A percentile compares a stretch with the other conserved stretches of the same genome.
Evolutionary conservation across 208 protist species (phyloP).

Genomic region (Wallacemonas sp.): DNA sequence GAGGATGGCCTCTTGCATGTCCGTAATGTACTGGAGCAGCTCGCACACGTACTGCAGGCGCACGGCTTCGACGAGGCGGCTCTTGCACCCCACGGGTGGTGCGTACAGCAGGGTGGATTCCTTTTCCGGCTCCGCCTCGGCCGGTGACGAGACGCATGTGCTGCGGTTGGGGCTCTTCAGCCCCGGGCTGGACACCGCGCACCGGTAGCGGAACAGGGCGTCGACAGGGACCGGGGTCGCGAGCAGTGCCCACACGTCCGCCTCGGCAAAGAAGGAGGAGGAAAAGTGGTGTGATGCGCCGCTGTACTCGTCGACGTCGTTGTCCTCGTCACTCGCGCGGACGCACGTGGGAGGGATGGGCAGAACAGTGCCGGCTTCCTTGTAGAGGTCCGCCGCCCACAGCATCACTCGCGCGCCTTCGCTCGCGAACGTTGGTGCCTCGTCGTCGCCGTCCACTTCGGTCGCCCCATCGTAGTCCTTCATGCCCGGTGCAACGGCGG

Average conservation of each 20-base stretch:
- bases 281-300: neutral
- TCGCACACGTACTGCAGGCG: constrained; percentile 44
- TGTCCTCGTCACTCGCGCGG: neutral
- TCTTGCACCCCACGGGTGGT: constrained; percentile 22
- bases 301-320: neutral
- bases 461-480: constrained; percentile 14
- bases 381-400: constrained; percentile 2
- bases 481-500: constrained; percentile 10
- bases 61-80: constrained; percentile 30
- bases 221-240: constrained; percentile 23
- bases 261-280: neutral
- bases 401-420: constrained; percentile 25
- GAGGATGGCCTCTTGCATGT: constrained; percentile 40
- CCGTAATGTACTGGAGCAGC: constrained; percentile 34
- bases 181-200: neutral
- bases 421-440: constrained; percentile 6
- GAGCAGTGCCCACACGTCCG: constrained; percentile 15
- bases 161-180: neutral
- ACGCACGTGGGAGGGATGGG: neutral
- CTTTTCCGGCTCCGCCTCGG: neutral
- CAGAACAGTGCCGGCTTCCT: neutral
- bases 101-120: neutral
- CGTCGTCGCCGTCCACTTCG: constrained; percentile 7
- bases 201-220: constrained; percentile 24
- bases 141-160: neutral